These are phyloP conservation scores for Cytidiella melzeri DNA, from an alignment of 768 basidiomycete species.

Conservation along the genomic window DNA sequence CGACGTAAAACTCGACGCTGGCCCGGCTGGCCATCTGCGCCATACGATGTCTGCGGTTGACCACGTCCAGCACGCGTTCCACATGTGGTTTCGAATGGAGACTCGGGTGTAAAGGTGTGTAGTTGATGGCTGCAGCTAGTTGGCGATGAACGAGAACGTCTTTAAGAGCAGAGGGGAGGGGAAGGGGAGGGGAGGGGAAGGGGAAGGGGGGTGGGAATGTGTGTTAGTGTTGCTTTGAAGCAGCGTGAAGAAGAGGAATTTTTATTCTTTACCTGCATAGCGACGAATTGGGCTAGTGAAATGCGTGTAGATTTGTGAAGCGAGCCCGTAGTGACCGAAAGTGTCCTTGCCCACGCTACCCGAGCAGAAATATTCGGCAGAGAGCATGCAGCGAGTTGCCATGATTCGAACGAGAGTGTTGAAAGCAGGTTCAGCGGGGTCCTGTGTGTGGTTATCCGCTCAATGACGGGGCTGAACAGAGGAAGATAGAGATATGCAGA, in stretches of 20 bases:
- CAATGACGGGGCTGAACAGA: neutral
- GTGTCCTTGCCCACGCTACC: conserved; percentile 89
- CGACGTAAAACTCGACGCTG: conserved; percentile 96
- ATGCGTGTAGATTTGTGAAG: conserved; percentile 94
- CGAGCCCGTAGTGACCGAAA: conserved; percentile 97
- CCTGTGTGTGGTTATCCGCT: conserved; percentile 36
- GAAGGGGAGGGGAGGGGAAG: neutral
- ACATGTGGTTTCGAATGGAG: conserved; percentile 87
- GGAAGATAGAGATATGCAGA: conserved; percentile 4
- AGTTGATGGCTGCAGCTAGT: conserved; percentile 83
- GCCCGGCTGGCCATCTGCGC: conserved; percentile 97
- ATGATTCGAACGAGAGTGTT: conserved; percentile 98
- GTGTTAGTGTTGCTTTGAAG: neutral
- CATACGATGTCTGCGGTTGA: conserved; percentile 90
- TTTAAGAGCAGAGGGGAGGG: neutral
- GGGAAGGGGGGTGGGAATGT: neutral
- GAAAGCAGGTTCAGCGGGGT: conserved; percentile 80
- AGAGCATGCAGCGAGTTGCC: conserved; percentile 98
- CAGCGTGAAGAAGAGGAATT: neutral
- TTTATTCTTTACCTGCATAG: conserved; percentile 74
- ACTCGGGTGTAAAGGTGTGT: conserved; percentile 75
- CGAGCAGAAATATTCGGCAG: conserved; percentile 97
- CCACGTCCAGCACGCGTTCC: conserved; percentile 77
- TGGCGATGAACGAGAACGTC: conserved; percentile 92
- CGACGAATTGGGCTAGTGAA: conserved; percentile 97